Evolutionary conservation across 1,284 basidiomycete genomes (phyloP), one percentile per base, ranked within the genome.

Genomic region (Naganishia cerealis): DNA sequence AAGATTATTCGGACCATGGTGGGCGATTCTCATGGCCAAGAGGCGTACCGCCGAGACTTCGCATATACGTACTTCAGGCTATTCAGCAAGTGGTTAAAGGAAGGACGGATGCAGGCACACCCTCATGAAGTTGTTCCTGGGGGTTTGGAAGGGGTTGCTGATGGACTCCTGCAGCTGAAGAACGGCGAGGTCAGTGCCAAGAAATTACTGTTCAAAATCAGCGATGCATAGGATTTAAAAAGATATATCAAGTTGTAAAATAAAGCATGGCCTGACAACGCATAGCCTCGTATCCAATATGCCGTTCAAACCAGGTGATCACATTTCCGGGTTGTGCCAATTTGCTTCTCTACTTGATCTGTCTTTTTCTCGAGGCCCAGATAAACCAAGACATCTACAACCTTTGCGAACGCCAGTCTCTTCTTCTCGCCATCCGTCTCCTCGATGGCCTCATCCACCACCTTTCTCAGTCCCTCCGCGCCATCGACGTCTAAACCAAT

Each of bases 201-300:
- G 48, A 69, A 69, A 40, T 46, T 69, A 48, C n/a, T 69, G 24
- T 69, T 58, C 57, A 58, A 52, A 38, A 46, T 69, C 21, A 29
- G 38, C 18, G 63, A 69, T 9, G 65, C 63, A 42, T 65, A 63
- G 43, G 56, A 46, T n/a, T 8, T 48, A 21, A 50, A 67, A 16
- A 33, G 42, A 33, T 33, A 24, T 10, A 24, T 42, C 7, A 39
- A 59, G 57, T 59, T 59, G 57, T 48, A 36, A 18, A 21, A 33
- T 6, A 33, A 33, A 33, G 29, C 29, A 33, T 33, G 29, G 29
- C 29, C 29, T 33, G 29, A 33, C 29, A 33, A 6, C 29, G 2
- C 2, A 33, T 2, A 33, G 29, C 29, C 29, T 33, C 29, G 29
- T 33, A 33, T 3, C 6, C 29, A 33, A 33, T n/a, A 33, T 33